Evolutionary conservation across 352 stramenopile species (phyloP).

Genomic region (Phytophthora nicotianae): DNA sequence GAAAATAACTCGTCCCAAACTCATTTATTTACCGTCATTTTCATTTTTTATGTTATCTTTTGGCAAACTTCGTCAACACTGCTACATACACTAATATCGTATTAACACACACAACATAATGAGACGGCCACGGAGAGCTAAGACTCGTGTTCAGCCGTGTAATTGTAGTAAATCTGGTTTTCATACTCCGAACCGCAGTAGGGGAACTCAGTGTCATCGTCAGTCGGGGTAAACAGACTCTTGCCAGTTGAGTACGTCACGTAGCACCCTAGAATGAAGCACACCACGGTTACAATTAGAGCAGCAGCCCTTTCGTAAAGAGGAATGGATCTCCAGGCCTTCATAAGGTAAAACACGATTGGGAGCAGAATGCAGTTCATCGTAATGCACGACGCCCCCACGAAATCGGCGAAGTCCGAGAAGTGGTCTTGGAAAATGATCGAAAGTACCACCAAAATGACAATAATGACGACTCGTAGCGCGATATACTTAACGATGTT

Average conservation of each 20-base stretch:
- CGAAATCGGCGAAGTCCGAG: conserved; percentile 59
- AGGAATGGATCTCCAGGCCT: conserved; percentile 48
- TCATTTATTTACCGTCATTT: no score
- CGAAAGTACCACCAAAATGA: conserved; percentile 37
- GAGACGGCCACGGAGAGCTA: not conserved
- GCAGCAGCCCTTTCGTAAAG: conserved; percentile 46
- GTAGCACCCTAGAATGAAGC: conserved; percentile 49
- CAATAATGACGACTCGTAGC: conserved; percentile 45
- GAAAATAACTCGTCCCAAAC: not conserved
- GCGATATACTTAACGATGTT: conserved; percentile 44
- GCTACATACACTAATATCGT: no score
- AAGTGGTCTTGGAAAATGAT: conserved; percentile 48
- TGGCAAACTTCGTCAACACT: no score
- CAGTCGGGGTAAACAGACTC: conserved; percentile 37
- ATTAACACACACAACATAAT: no score
- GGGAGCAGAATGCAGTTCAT: conserved; percentile 67
- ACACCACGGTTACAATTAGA: conserved; percentile 44
- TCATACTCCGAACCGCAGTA: conserved; percentile 40
- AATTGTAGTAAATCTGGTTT: conserved; percentile 44
- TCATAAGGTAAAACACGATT: conserved; percentile 64
- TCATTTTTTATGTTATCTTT: no score
- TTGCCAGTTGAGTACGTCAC: conserved; percentile 52
- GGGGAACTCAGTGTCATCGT: conserved; percentile 25
- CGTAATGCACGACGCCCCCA: conserved; percentile 60
- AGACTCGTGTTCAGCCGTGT: conserved; percentile 24